Evolutionary conservation across 108 stramenopile species (phyloP), one percentile per base, ranked within the genome.

Genomic region (Chaetoceros muelleri): DNA sequence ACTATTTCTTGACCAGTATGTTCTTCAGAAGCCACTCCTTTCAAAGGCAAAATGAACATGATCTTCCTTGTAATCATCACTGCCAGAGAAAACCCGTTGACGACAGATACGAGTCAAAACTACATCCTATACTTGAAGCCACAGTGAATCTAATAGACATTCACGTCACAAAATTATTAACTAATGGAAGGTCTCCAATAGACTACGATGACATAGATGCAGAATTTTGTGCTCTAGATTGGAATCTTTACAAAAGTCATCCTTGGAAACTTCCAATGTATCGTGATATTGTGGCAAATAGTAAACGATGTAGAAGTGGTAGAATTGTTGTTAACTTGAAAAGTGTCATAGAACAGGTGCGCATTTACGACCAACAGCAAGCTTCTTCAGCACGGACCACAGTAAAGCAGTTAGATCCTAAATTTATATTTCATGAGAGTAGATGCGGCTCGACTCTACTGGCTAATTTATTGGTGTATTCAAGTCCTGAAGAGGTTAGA

Each of bases 391-490:
- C 34, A 10, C 8, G 13, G 13, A 40, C 13, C 5, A 5, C 5
- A 40, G 34, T 40, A 40, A 13, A 10, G 5, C 8, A 40, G 5
- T n/a, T n/a, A n/a, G 34, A 40, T 13, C 8, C 13, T 13, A 40
- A 40, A 5, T 40, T 98, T 50, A 71, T 97, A 13, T 97, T 96
- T 76, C 98, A 98, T 63, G 94, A 97, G 65, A 78, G 78, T 0
- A 76, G 96, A 48, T 87, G 88, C 47, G 98, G 98, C 3, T 86
- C 85, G 3, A 97, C 96, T 0, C 67, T 97, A 24, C 74, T 92
- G 18, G 90, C 98, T 45, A 98, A 98, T 72, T 55, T 85, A 23
- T 61, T 98, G 27, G 80, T 73, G 8, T 79, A 85, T n/a, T 70
- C 75, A 59, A 62, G 75, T 61, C 87, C 88, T 17, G 57, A 48